Percentiles rank a stretch among this genome's conserved stretches.
Evolutionary conservation across 164 flowering plant species (phyloP).

Genomic region (Stephania cephalantha): DNA sequence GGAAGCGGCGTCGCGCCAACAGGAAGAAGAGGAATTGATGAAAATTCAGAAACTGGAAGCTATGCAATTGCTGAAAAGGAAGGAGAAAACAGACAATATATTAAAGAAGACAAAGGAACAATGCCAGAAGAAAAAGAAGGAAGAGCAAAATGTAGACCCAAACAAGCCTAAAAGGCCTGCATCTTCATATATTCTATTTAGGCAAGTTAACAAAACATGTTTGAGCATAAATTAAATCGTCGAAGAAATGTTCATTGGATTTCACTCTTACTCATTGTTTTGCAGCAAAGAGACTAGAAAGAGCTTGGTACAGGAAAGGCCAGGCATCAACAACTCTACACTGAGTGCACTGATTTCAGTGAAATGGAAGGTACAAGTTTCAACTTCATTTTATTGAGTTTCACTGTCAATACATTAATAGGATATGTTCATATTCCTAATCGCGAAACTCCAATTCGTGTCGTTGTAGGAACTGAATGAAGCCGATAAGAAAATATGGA

Average conservation of each 20-base stretch:
- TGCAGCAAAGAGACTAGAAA: conserved; percentile 76
- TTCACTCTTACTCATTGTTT: neutral
- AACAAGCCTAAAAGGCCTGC: conserved; percentile 95
- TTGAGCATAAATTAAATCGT: no score
- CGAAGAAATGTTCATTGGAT: neutral
- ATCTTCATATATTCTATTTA: conserved; percentile 71
- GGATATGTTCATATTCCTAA: neutral
- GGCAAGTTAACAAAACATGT: conserved; percentile 23
- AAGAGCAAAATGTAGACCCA: conserved; percentile 44
- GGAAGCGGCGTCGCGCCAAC: conserved; percentile 42
- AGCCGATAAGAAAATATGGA: conserved; percentile 65
- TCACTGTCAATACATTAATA: neutral
- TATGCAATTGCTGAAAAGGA: conserved; percentile 82
- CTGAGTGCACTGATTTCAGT: conserved; percentile 68
- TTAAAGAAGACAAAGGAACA: conserved; percentile 76
- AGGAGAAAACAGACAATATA: conserved; percentile 74
- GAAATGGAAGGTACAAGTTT: conserved; percentile 95
- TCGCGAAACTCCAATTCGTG: neutral
- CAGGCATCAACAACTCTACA: conserved; percentile 54
- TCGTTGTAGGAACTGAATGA: conserved; percentile 50
- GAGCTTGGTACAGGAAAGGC: conserved; percentile 46
- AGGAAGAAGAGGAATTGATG: conserved; percentile 68
- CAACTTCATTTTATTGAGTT: neutral
- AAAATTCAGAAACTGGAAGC: conserved; percentile 90
- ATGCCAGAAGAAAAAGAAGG: conserved; percentile 51